Evolutionary conservation across 495 filamentous ascomycete species (phyloP).

Genomic region (Neurospora sp.): DNA sequence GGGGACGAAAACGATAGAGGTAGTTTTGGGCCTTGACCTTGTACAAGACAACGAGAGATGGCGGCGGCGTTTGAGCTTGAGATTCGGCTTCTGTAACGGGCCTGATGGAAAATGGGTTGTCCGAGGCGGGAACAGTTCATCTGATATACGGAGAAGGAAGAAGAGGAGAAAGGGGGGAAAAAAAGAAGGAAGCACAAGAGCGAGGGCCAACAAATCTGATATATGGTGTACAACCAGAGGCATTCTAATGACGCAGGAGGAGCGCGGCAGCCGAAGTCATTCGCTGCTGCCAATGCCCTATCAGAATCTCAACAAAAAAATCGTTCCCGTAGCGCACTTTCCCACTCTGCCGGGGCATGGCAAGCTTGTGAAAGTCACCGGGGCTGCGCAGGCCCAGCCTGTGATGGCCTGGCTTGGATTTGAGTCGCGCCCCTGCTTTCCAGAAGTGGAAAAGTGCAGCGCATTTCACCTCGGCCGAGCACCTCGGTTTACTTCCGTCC

Average conservation of each 20-base stretch:
- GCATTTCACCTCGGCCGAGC: not conserved
- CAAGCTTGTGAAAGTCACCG: not conserved
- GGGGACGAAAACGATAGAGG: not conserved
- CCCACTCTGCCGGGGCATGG: not conserved
- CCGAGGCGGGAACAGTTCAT: not conserved
- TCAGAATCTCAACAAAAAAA: conserved; percentile 1
- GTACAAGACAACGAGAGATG: not conserved
- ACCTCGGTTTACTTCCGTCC: not conserved
- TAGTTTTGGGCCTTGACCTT: not conserved
- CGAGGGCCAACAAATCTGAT: not conserved
- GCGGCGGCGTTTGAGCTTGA: not conserved
- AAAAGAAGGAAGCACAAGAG: not conserved
- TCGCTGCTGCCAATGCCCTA: not conserved
- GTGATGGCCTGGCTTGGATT: not conserved
- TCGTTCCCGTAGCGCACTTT: not conserved
- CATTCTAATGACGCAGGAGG: not conserved
- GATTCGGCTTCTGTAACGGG: not conserved
- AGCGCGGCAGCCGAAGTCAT: not conserved
- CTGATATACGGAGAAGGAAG: not conserved
- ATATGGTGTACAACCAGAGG: not conserved
- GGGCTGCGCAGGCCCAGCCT: not conserved
- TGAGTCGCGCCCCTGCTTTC: not conserved
- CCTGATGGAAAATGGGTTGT: not conserved
- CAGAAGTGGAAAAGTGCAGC: not conserved
- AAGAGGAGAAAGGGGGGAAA: not conserved